Base-by-base conservation (phyloP, 345 rosid species). In the Passiflora organensis region DNA sequence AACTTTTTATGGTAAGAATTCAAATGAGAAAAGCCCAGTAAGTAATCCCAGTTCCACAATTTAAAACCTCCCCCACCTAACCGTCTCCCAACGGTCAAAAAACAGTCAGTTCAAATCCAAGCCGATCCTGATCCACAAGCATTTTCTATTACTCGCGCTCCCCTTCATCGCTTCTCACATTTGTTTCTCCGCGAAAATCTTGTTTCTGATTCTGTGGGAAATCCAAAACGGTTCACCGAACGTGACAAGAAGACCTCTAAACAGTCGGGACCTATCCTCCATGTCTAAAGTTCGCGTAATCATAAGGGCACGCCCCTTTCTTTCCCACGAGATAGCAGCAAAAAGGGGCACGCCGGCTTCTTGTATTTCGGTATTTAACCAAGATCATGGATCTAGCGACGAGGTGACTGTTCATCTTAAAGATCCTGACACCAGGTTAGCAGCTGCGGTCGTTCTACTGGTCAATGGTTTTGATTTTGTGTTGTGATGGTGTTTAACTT, bases 241-340 rank as follows among this genome's bases (percentile, higher is more conserved):
- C 6, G 55, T 32, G 6, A 50, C 59, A 0, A 67, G 59, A 11
- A 62, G 17, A 43, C 21, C 56, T 44, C 60, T 12, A 55, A 63
- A 55, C 48, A 43, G 71, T 76, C 23, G n/a, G 21, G 15, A 49
- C 47, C 13, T 62, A 49, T 66, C 68, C 32, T 43, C 68, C 52
- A 8, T 3, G 34, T 76, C 83, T 0, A 81, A 74, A 54, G 84
- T 88, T 18, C 77, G 94, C 50, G 93, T 91, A 8, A 67, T 81
- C 0, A 74, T 74, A 12, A 67, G 99, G 43, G 83, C 86, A 21
- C 95, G 95, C 51, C 88, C 86, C 0, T 84, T 89, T 62, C 91
- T 89, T 48, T 70, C 83, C 23, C 67, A 56, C 1, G 95, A 89
- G 43, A 69, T 74, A 25, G 25, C 74, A 2, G 66, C 72, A 3